Evolutionary conservation across 2,329 filamentous ascomycete genomes (phyloP).

Genomic region (Ophiognomonia clavigignenti-juglandacearum): DNA sequence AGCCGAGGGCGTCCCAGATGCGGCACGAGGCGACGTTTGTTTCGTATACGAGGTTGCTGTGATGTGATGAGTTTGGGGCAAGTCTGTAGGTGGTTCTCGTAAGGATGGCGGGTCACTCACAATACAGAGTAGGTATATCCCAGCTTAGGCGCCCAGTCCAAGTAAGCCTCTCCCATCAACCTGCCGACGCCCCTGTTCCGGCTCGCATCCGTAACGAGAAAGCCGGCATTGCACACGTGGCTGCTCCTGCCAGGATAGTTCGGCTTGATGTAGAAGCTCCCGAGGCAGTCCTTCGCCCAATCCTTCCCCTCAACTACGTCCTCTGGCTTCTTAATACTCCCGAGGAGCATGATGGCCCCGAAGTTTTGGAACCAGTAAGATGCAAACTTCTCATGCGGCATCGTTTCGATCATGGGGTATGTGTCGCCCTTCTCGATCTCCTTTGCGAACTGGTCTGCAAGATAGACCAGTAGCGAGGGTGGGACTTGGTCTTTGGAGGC

Average conservation of each 20-base stretch:
- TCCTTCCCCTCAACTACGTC: constrained; percentile 58
- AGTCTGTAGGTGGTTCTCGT: not conserved
- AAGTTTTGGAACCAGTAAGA: constrained; percentile 91
- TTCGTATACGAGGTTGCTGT: constrained; percentile 79
- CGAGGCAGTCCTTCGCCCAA: constrained; percentile 77
- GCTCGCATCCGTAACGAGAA: constrained; percentile 68
- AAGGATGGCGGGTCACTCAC: not conserved
- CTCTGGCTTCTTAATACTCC: constrained; percentile 61
- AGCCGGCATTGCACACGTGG: constrained; percentile 84
- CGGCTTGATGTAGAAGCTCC: constrained; percentile 91
- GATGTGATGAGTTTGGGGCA: not conserved
- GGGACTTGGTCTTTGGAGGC: constrained; percentile 74
- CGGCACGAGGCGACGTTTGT: constrained; percentile 86
- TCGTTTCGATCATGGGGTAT: constrained; percentile 78
- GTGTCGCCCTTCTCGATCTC: constrained; percentile 91
- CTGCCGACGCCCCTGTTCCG: constrained; percentile 71
- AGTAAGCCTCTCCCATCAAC: constrained; percentile 70
- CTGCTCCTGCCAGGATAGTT: constrained; percentile 89
- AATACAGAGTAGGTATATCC: constrained; percentile 92
- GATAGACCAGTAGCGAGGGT: constrained; percentile 65
- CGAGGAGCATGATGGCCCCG: constrained; percentile 80
- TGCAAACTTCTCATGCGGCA: constrained; percentile 70
- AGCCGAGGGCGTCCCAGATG: constrained; percentile 88
- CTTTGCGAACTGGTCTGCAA: constrained; percentile 79
- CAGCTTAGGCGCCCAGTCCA: constrained; percentile 73